Evolutionary conservation across 2,329 filamentous ascomycete species (phyloP).

Genomic region (Myriosclerotinia curreyana): DNA sequence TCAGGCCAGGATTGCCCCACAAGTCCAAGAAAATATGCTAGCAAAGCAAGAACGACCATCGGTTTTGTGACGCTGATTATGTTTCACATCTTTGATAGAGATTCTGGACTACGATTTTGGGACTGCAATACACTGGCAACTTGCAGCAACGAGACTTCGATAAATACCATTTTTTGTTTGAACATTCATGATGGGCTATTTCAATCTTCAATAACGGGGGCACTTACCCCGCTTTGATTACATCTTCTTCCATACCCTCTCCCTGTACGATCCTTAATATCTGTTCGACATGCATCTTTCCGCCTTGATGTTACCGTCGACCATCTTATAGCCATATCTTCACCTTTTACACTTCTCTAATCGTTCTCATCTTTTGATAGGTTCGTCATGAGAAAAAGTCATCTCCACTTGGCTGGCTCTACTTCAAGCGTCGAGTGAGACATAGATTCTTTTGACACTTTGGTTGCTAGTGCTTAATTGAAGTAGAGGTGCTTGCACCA

Average conservation of each 20-base stretch:
- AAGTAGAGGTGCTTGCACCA: neutral
- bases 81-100: neutral
- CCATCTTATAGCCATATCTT: too few relatives aligned
- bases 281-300: neutral
- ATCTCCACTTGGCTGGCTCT: too few relatives aligned
- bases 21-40: neutral
- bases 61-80: too few relatives aligned
- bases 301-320: too few relatives aligned
- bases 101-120: neutral
- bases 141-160: too few relatives aligned
- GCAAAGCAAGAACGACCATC: too few relatives aligned
- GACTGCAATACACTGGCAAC: neutral
- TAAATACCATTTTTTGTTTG: neutral
- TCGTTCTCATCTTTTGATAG: neutral
- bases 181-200: neutral
- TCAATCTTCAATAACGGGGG: neutral
- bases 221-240: neutral
- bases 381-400: too few relatives aligned
- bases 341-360: neutral
- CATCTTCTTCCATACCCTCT: neutral
- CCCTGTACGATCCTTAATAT: neutral
- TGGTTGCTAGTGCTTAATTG: too few relatives aligned
- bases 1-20: neutral
- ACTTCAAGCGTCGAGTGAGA: too few relatives aligned
- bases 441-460: too few relatives aligned